A percentile compares a stretch with the other conserved stretches of the same genome.
Conservation (phyloP, 2,329 filamentous ascomycete species). For the Teratosphaeria epicoccoides region DNA sequence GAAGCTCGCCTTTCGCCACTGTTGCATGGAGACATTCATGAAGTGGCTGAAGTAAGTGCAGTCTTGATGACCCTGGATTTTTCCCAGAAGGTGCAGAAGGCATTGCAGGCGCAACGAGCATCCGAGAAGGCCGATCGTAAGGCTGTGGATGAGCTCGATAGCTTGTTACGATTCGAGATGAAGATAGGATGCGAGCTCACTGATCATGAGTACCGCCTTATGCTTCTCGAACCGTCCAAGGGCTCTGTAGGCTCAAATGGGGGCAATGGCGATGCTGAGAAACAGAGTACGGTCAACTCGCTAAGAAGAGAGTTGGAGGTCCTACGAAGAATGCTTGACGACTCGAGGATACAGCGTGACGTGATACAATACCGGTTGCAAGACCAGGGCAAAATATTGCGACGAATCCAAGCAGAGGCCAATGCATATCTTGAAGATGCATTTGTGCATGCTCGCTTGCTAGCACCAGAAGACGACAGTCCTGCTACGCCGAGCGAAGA, state of each 20-base stretch:
- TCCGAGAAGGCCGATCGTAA: not conserved
- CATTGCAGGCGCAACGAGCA: conserved; percentile 4
- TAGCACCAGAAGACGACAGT: not conserved
- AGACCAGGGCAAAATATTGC: not conserved
- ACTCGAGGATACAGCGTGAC: conserved; percentile 1
- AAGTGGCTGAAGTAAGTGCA: conserved; percentile 5
- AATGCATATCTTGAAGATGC: conserved; percentile 7
- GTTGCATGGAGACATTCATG: conserved; percentile 6
- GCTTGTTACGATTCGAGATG: conserved; percentile 1
- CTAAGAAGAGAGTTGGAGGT: conserved; percentile 2
- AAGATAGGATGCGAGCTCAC: conserved; percentile 3
- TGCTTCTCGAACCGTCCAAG: not conserved
- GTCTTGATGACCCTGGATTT: conserved; percentile 9
- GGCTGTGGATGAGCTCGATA: not conserved
- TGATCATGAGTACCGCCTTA: conserved; percentile 2
- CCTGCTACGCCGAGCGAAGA: not conserved
- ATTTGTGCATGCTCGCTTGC: conserved; percentile 4
- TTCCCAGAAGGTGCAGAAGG: conserved; percentile 3
- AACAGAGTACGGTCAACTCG: not conserved
- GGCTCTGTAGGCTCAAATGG: not conserved
- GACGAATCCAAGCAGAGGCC: conserved; percentile 1
- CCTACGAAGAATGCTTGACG: conserved; percentile 1
- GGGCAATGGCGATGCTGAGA: not conserved
- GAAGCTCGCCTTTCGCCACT: not conserved
- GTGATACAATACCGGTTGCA: not conserved